These are phyloP conservation scores for Ophiostoma populinum DNA, from an alignment of 2,329 filamentous ascomycete genomes.

Conservation along the genomic window DNA sequence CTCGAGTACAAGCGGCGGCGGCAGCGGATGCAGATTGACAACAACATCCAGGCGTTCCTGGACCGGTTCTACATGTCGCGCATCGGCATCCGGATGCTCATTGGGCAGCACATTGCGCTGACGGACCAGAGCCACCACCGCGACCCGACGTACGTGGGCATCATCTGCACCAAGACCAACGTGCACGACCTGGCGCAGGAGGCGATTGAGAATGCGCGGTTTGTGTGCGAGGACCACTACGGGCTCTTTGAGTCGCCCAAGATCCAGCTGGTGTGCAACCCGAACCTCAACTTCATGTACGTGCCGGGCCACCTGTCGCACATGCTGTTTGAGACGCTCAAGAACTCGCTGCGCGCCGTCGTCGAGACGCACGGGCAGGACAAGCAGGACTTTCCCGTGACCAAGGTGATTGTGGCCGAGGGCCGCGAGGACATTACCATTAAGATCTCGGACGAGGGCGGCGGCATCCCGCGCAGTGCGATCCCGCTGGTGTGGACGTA, in stretches of 20 bases:
- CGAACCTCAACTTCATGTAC: constrained; percentile 96
- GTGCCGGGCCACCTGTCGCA: constrained; percentile 96
- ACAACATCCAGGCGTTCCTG: constrained; percentile 91
- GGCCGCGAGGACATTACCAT: constrained; percentile 98
- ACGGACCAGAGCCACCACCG: constrained; percentile 81
- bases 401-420: constrained; percentile 93
- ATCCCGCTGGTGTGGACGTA: constrained; percentile 99
- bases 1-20: constrained; percentile 93
- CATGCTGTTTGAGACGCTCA: constrained; percentile 98
- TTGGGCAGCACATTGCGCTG: constrained; percentile 93
- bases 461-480: constrained; percentile 79
- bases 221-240: constrained; percentile 97
- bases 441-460: constrained; percentile 93
- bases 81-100: constrained; percentile 97
- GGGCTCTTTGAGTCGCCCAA: constrained; percentile 93
- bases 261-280: constrained; percentile 89
- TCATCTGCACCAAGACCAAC: constrained; percentile 98
- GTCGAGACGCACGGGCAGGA: constrained; percentile 91
- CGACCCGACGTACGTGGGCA: constrained; percentile 90
- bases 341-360: constrained; percentile 93
- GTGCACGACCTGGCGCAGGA: constrained; percentile 88
- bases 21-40: constrained; percentile 95
- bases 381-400: constrained; percentile 89
- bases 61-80: constrained; percentile 99
- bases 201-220: constrained; percentile 96